These are phyloP conservation scores for Russula ochroleuca DNA, from an alignment of 768 basidiomycete genomes.

Conservation along the genomic window DNA sequence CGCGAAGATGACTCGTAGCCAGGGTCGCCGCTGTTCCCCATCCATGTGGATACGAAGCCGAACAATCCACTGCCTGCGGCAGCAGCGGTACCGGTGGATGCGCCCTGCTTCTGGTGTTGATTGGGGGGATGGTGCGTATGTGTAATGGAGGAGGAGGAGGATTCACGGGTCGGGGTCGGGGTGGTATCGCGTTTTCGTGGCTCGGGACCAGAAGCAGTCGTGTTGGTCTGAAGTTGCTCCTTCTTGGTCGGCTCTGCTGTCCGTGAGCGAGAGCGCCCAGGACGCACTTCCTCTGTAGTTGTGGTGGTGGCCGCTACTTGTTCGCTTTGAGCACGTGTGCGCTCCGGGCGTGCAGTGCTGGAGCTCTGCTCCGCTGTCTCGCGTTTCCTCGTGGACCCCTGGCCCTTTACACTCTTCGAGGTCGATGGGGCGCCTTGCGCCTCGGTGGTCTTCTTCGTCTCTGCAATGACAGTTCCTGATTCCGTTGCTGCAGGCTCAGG, in stretches of 20 bases:
- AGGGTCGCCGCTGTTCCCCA: conserved; percentile 8
- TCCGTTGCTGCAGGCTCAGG: conserved; percentile 9
- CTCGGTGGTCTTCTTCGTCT: background rate
- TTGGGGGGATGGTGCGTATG: background rate
- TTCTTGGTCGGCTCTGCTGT: conserved; percentile 24
- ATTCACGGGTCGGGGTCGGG: background rate
- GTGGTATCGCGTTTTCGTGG: conserved; percentile 5
- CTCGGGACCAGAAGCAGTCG: background rate
- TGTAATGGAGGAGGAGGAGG: background rate
- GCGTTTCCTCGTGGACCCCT: conserved; percentile 18
- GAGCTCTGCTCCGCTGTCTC: conserved; percentile 14
- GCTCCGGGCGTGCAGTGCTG: conserved; percentile 17
- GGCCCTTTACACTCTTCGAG: conserved; percentile 10
- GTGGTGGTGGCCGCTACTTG: background rate
- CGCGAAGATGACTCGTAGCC: conserved; percentile 25
- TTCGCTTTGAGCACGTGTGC: conserved; percentile 16
- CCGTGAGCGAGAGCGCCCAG: conserved; percentile 19
- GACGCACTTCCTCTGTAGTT: background rate
- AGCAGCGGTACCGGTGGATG: conserved; percentile 8
- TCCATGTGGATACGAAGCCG: conserved; percentile 8
- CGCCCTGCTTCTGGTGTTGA: conserved; percentile 15
- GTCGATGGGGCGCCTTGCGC: conserved; percentile 13
- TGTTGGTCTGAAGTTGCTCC: conserved; percentile 20
- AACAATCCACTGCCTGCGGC: background rate
- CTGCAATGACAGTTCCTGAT: background rate